Percentiles rank a stretch among this genome's conserved stretches.
Evolutionary conservation across 2,329 filamentous ascomycete genomes (phyloP).

Genomic region (Penicillium glabrum): DNA sequence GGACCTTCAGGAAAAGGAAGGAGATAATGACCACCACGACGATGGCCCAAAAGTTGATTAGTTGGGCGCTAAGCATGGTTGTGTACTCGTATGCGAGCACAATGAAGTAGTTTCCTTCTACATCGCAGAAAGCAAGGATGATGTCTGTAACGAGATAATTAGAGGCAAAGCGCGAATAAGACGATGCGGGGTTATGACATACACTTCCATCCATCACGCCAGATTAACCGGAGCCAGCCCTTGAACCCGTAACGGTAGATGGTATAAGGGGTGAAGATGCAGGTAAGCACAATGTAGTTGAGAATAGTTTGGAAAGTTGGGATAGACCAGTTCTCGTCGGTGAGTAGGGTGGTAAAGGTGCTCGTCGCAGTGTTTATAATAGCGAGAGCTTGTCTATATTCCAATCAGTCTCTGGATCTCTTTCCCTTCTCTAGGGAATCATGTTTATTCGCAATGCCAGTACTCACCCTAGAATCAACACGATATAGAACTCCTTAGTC

Average conservation of each 20-base stretch:
- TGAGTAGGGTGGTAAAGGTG: conserved; percentile 80
- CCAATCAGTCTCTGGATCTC: neutral
- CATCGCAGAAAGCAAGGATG: conserved; percentile 88
- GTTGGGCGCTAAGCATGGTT: conserved; percentile 86
- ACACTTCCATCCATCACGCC: conserved; percentile 82
- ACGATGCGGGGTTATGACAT: neutral
- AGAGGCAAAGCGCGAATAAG: neutral
- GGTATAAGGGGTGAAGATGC: conserved; percentile 79
- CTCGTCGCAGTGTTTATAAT: conserved; percentile 91
- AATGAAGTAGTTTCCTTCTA: conserved; percentile 97
- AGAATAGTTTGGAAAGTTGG: conserved; percentile 95
- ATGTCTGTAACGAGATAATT: conserved; percentile 53
- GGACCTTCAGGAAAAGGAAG: conserved; percentile 77
- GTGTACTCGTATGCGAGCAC: conserved; percentile 92
- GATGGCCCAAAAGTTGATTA: conserved; percentile 99
- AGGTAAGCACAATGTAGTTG: conserved; percentile 82
- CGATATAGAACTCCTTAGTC: conserved; percentile 84
- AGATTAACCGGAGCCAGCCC: conserved; percentile 64
- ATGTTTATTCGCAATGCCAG: conserved; percentile 1
- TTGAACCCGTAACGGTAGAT: conserved; percentile 76
- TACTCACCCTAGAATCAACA: conserved; percentile 69
- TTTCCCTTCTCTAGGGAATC: neutral
- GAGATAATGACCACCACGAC: conserved; percentile 86
- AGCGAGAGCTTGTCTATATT: conserved; percentile 69
- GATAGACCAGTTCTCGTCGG: conserved; percentile 68